A percentile compares a stretch with the other conserved stretches of the same genome.
These are phyloP conservation scores for Dendrobium chrysotoxum DNA, from an alignment of 106 monocot genomes.

Conservation along the genomic window DNA sequence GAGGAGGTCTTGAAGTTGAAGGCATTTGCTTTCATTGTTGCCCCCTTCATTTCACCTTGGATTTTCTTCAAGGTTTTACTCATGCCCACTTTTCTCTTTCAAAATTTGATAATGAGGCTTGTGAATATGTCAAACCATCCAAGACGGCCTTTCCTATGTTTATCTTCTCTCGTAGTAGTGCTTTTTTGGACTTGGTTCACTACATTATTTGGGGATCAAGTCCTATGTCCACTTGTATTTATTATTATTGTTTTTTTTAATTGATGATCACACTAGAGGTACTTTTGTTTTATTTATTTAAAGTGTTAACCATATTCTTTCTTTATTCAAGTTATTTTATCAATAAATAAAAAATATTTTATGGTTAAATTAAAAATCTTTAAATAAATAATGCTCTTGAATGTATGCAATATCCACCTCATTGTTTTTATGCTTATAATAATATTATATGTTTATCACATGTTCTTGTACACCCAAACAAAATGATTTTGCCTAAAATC, in stretches of 20 bases:
- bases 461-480: too few species aligned
- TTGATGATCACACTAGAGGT: neutral
- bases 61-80: neutral
- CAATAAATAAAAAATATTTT: too few species aligned
- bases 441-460: too few species aligned
- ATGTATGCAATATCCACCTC: too few species aligned
- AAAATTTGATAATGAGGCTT: neutral
- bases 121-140: neutral
- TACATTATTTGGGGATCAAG: neutral
- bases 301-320: too few species aligned
- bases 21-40: neutral
- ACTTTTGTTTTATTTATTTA: too few species aligned
- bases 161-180: neutral
- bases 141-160: neutral
- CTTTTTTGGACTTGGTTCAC: neutral
- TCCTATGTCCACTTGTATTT: neutral
- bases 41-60: neutral
- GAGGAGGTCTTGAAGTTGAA: neutral
- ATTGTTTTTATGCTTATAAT: too few species aligned
- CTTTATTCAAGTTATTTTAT: too few species aligned
- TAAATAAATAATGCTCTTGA: too few species aligned
- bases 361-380: too few species aligned
- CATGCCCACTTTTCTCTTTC: neutral
- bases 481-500: too few species aligned
- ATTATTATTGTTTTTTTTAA: neutral